Percentiles rank a stretch among this genome's conserved stretches.
Evolutionary conservation across 2,329 filamentous ascomycete species (phyloP).

Genomic region (Fusarium ambrosium): DNA sequence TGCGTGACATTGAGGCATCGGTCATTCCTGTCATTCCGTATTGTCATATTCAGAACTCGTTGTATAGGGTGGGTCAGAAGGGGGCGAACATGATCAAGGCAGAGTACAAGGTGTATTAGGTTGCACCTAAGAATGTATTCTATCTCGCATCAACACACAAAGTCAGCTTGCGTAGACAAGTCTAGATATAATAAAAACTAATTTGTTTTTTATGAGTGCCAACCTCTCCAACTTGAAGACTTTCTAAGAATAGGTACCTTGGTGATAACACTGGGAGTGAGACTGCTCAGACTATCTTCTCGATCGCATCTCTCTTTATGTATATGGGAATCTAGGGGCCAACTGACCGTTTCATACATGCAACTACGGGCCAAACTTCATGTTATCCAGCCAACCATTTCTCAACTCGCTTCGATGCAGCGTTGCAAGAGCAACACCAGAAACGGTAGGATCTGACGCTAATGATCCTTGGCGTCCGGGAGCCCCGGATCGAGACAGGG

Average conservation of each 20-base stretch:
- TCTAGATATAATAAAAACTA: neutral
- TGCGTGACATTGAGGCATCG: constrained; percentile 33
- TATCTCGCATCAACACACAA: neutral
- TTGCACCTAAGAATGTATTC: neutral
- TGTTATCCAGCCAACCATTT: neutral
- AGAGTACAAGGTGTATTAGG: neutral
- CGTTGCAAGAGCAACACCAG: neutral
- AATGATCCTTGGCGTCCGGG: neutral
- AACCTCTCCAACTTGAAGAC: no score
- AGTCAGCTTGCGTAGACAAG: neutral
- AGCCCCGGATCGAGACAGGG: neutral
- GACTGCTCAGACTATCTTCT: no score
- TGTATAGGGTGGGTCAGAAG: constrained; percentile 73
- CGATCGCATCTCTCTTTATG: neutral
- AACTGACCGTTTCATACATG: neutral
- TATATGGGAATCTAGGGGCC: neutral
- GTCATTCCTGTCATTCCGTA: constrained; percentile 67
- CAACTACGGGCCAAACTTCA: neutral
- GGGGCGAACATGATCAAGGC: constrained; percentile 29
- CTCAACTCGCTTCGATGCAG: neutral
- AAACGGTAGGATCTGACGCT: neutral
- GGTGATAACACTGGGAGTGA: no score
- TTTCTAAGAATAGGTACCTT: no score
- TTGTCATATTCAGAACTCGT: constrained; percentile 71
- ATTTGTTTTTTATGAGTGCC: no score